Conservation (phyloP, 192 early-diverging fungal species). For the Coemansia sp. region DNA sequence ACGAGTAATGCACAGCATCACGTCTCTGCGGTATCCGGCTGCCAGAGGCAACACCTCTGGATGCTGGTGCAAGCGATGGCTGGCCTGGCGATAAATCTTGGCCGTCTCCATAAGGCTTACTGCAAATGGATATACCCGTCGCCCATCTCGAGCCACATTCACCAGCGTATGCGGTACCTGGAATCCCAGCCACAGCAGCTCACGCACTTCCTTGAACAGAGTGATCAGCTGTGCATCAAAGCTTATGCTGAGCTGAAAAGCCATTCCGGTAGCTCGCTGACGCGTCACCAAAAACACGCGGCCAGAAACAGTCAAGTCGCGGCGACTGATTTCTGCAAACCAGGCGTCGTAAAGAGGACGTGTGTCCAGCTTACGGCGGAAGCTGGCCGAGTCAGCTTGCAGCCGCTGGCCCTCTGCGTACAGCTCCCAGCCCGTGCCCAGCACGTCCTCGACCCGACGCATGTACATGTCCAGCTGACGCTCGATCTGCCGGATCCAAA, state of each 20-base stretch:
- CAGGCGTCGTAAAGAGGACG: constrained; percentile 88
- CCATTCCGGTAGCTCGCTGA: constrained; percentile 69
- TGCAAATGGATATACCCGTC: constrained; percentile 96
- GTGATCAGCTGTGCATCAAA: constrained; percentile 95
- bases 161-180: constrained; percentile 87
- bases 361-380: constrained; percentile 94
- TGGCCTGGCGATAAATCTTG: constrained; percentile 85
- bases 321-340: constrained; percentile 78
- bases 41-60: constrained; percentile 75
- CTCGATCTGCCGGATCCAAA: constrained; percentile 98
- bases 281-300: constrained; percentile 87
- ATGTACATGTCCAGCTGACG: constrained; percentile 93
- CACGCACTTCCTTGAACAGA: constrained; percentile 98
- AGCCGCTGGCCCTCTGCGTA: constrained; percentile 97
- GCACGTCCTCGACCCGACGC: constrained; percentile 95
- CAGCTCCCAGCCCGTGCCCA: constrained; percentile 95
- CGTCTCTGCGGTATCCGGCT: constrained; percentile 92
- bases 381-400: constrained; percentile 79
- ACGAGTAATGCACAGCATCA: constrained; percentile 78
- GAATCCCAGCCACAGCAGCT: constrained; percentile 94
- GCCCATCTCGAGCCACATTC: constrained; percentile 91
- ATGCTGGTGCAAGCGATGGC: constrained; percentile 74
- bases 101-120: constrained; percentile 95
- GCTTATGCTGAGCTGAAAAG: constrained; percentile 81
- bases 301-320: constrained; percentile 80